phyloP scores from a whole-genome alignment of 495 filamentous ascomycete species.

The Trichodelitschia bisporula region DNA sequence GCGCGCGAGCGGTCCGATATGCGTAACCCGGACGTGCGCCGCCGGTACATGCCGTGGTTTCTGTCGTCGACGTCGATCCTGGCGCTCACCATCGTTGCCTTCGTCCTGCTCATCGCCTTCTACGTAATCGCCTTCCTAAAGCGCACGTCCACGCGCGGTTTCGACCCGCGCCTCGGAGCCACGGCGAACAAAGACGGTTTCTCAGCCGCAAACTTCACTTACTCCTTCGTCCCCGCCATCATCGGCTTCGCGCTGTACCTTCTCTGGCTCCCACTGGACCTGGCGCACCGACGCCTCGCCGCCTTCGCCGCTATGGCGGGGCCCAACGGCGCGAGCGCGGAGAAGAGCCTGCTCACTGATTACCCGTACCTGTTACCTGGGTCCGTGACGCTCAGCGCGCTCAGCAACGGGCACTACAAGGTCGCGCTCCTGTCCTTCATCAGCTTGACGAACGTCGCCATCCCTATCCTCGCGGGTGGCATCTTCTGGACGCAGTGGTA shows the following conservation, averaged over 20 bases:
- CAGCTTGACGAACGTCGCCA: slow-evolving; percentile 31
- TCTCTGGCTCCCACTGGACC: slow-evolving; percentile 50
- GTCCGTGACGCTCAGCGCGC: slow-evolving; percentile 32
- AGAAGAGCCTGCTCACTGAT: slow-evolving; percentile 44
- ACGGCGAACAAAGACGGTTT: slow-evolving; percentile 38
- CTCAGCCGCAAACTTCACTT: slow-evolving; percentile 69
- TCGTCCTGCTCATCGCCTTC: slow-evolving; percentile 46
- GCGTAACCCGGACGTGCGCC: slow-evolving; percentile 24
- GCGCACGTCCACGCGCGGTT: slow-evolving; percentile 37
- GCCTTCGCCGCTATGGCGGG: slow-evolving; percentile 43
- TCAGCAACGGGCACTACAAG: slow-evolving; percentile 40
- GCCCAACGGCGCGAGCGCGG: slow-evolving; percentile 34
- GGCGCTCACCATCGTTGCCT: slow-evolving; percentile 32
- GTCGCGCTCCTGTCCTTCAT: slow-evolving; percentile 44
- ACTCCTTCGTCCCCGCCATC: slow-evolving; percentile 56
- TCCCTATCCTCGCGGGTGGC: slow-evolving; percentile 58
- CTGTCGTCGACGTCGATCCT: slow-evolving; percentile 37
- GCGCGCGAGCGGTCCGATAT: slow-evolving; percentile 19
- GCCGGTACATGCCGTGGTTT: slow-evolving; percentile 58
- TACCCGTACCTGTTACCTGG: slow-evolving; percentile 43
- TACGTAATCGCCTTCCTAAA: slow-evolving; percentile 43
- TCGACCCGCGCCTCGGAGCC: slow-evolving; percentile 38
- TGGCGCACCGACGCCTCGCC: slow-evolving; percentile 45
- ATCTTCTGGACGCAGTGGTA: slow-evolving; percentile 59
- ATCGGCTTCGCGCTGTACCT: slow-evolving; percentile 58